These are phyloP conservation scores for Pythium plurisporium DNA, from an alignment of 352 stramenopile species.

Conservation along the genomic window DNA sequence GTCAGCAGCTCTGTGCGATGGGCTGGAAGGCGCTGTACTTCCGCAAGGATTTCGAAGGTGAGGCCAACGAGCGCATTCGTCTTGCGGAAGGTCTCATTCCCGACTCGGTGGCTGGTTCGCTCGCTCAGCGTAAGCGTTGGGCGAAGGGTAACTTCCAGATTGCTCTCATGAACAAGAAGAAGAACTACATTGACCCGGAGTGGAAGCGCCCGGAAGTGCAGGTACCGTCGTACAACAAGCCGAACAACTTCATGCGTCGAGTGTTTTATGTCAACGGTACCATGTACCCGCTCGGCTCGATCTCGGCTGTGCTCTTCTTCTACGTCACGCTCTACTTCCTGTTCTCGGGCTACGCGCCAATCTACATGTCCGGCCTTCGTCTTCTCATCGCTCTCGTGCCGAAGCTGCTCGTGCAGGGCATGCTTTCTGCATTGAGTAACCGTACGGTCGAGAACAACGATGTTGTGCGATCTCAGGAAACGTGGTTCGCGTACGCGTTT, in stretches of 20 bases:
- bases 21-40: slow-evolving; percentile 88
- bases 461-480: slow-evolving; percentile 86
- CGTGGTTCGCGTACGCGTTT: slow-evolving; percentile 89
- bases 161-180: slow-evolving; percentile 85
- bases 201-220: slow-evolving; percentile 79
- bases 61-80: slow-evolving; percentile 81
- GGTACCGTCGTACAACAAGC: slow-evolving; percentile 75
- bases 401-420: slow-evolving; percentile 67
- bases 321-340: slow-evolving; percentile 83
- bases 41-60: slow-evolving; percentile 87
- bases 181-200: slow-evolving; percentile 83
- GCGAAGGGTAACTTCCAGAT: slow-evolving; percentile 87
- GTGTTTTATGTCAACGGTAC: slow-evolving; percentile 90
- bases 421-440: slow-evolving; percentile 82
- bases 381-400: slow-evolving; percentile 88
- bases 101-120: slow-evolving; percentile 78
- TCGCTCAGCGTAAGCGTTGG: slow-evolving; percentile 87
- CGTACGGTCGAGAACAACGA: slow-evolving; percentile 87
- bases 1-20: slow-evolving; percentile 77
- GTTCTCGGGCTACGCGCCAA: slow-evolving; percentile 76
- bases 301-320: slow-evolving; percentile 82
- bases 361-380: slow-evolving; percentile 74
- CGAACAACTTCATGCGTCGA: slow-evolving; percentile 74
- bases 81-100: slow-evolving; percentile 78
- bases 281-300: slow-evolving; percentile 86